These are phyloP conservation scores for Nothophytophthora sp. DNA, from an alignment of 352 stramenopile genomes.

Conservation along the genomic window DNA sequence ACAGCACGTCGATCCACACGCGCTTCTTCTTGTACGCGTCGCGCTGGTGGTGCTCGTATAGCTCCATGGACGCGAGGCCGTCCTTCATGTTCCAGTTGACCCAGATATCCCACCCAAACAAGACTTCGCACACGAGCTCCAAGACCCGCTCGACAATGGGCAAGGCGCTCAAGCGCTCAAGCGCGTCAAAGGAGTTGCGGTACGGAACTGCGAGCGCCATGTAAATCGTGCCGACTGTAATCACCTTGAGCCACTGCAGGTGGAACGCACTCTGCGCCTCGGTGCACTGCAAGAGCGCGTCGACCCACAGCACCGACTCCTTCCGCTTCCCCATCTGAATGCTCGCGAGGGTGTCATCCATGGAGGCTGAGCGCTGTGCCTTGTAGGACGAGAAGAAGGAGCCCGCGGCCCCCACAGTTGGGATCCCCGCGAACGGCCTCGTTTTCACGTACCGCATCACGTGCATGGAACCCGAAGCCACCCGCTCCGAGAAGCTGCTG, in stretches of 20 bases:
- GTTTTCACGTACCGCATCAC: not conserved
- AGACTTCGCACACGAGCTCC: slow-evolving; percentile 42
- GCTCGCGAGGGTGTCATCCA: slow-evolving; percentile 4
- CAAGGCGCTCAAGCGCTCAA: slow-evolving; percentile 22
- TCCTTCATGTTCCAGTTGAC: slow-evolving; percentile 61
- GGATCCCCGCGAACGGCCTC: slow-evolving; percentile 1
- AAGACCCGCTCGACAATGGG: slow-evolving; percentile 23
- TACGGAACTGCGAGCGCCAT: slow-evolving; percentile 49
- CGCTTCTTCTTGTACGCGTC: slow-evolving; percentile 36
- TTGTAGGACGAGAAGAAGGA: slow-evolving; percentile 34
- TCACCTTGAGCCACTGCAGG: slow-evolving; percentile 36
- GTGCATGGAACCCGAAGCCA: not conserved
- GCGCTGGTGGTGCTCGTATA: slow-evolving; percentile 48
- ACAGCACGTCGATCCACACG: slow-evolving; percentile 41
- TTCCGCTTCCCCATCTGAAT: slow-evolving; percentile 8
- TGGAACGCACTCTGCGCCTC: slow-evolving; percentile 47
- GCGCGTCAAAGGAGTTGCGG: slow-evolving; percentile 39
- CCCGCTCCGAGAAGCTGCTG: slow-evolving; percentile 8
- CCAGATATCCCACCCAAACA: slow-evolving; percentile 63
- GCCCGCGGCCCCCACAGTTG: slow-evolving; percentile 1
- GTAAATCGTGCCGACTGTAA: slow-evolving; percentile 31
- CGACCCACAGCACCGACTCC: slow-evolving; percentile 43
- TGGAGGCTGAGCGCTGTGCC: slow-evolving; percentile 16
- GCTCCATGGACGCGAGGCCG: slow-evolving; percentile 41
- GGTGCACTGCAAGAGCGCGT: slow-evolving; percentile 41